Percentiles rank a stretch among this genome's conserved stretches.
Conservation (phyloP, 2,329 filamentous ascomycete species). For the Diaporthe nobilis region DNA sequence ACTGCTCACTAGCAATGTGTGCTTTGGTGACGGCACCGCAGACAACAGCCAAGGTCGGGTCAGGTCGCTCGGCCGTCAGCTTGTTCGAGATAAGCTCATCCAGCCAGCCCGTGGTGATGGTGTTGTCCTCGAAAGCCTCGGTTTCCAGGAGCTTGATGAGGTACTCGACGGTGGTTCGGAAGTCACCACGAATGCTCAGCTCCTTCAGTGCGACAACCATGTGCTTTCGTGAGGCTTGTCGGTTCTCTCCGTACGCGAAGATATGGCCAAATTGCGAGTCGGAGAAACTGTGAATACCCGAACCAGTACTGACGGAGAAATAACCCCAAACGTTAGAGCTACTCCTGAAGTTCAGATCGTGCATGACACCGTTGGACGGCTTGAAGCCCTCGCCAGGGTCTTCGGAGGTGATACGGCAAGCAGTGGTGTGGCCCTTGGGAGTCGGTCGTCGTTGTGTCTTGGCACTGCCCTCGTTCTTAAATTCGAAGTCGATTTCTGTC, state of each 20-base stretch:
- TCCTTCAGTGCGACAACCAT: slow-evolving; percentile 99
- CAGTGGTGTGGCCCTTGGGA: slow-evolving; percentile 97
- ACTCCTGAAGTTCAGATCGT: slow-evolving; percentile 98
- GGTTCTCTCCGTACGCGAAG: slow-evolving; percentile 98
- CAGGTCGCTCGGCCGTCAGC: slow-evolving; percentile 94
- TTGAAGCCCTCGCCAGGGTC: slow-evolving; percentile 99
- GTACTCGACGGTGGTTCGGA: slow-evolving; percentile 98
- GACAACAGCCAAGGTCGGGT: slow-evolving; percentile 93
- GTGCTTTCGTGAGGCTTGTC: slow-evolving; percentile 95
- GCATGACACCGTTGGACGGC: slow-evolving; percentile 98
- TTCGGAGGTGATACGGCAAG: slow-evolving; percentile 98
- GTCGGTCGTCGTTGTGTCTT: slow-evolving; percentile 90
- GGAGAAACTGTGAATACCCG: slow-evolving; percentile 99
- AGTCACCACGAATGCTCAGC: slow-evolving; percentile 98
- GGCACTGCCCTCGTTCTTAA: slow-evolving; percentile 86
- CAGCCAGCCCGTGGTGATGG: slow-evolving; percentile 98
- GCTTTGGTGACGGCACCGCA: slow-evolving; percentile 96
- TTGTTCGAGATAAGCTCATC: slow-evolving; percentile 99
- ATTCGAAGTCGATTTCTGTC: slow-evolving; percentile 95
- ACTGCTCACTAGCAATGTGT: slow-evolving; percentile 92
- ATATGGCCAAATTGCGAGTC: slow-evolving; percentile 99
- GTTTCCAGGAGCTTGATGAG: slow-evolving; percentile 99
- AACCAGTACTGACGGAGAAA: slow-evolving; percentile 97
- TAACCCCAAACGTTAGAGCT: slow-evolving; percentile 99
- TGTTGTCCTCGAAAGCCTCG: slow-evolving; percentile 98